Base-by-base conservation (phyloP, 306 rosid genomes). In the Cicer cuneatum region DNA sequence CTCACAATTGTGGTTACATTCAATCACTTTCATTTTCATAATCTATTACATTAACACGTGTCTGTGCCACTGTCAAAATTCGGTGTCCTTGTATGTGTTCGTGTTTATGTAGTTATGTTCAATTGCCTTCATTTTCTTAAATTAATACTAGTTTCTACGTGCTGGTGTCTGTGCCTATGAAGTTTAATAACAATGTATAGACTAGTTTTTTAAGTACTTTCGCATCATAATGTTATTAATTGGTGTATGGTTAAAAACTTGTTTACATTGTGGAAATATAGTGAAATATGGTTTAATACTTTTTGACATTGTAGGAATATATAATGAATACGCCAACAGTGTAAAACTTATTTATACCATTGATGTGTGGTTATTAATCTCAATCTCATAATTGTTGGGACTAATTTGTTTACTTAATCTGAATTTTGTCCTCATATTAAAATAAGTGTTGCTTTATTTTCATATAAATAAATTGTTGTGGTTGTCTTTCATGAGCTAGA, bases 401-500 rank as follows among this genome's bases (percentile, higher is more conserved):
- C 57, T 2, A 7, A 14, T 51, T 15, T 51, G 21, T 13, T 47
- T 43, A 1, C 21, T 19, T 54, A 7, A 16, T 54, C 61, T 54
- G 61, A n/a, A 54, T 9, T 13, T 21, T 8, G 8, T 54, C 12
- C n/a, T 19, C 18, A 53, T 53, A 53, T 19, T 35, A 51, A 16
- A 58, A 33, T 33, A 35, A 39, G 19, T 71, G 73, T n/a, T 38
- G 16, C 2, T 71, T 52, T 63, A 41, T 41, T 33, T 42, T 37
- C 7, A 37, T 69, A 16, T 37, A 52, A 29, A 38, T 7, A 16
- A 35, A 15, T n/a, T 58, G 16, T 38, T n/a, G 45, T 43, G 19
- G 15, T 45, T 66, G 48, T 56, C 19, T 9, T 73, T 65, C 29
- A 14, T 24, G 67, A 42, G 67, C n/a, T 54, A 12, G 47, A 21